Percentiles rank a stretch among this genome's conserved stretches.
Evolutionary conservation across 139 green algal genomes (phyloP).

Genomic region (Chlorella sp.): DNA sequence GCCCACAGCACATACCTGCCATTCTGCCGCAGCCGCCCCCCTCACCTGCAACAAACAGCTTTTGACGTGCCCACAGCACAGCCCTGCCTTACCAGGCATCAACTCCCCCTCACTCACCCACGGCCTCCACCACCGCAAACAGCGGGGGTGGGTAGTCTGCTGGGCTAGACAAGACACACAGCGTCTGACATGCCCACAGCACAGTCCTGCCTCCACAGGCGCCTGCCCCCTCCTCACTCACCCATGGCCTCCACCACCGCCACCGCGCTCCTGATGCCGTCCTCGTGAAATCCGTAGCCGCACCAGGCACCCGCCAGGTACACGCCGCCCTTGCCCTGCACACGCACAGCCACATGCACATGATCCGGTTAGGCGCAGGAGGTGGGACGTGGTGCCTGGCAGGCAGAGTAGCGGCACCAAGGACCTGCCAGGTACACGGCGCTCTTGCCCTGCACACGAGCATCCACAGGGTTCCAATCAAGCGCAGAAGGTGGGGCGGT

Average conservation of each 20-base stretch:
- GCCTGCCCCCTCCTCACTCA: not conserved
- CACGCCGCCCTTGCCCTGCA: conserved; percentile 64
- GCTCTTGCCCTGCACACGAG: too few species aligned
- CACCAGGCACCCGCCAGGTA: conserved; percentile 84
- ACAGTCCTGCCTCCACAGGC: too few species aligned
- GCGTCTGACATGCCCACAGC: not conserved
- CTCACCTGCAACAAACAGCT: not conserved
- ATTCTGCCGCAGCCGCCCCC: too few species aligned
- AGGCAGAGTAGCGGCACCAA: too few species aligned
- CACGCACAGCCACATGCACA: not conserved
- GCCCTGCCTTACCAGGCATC: too few species aligned
- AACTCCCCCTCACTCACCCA: not conserved
- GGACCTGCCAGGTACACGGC: too few species aligned
- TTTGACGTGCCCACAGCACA: not conserved
- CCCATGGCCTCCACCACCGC: conserved; percentile 30
- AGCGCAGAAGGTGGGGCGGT: too few species aligned
- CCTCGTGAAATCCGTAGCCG: conserved; percentile 97
- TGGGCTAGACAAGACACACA: not conserved
- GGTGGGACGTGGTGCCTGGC: too few species aligned
- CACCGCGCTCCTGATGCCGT: conserved; percentile 87
- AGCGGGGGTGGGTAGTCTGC: not conserved
- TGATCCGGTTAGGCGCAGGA: too few species aligned
- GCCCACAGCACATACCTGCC: too few species aligned
- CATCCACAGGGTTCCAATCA: too few species aligned
- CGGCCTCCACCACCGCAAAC: too few species aligned